Evolutionary conservation across 148 eudicot genomes (phyloP), one percentile per base, ranked within the genome.

Genomic region (Amaranthus hypochondriacus): DNA sequence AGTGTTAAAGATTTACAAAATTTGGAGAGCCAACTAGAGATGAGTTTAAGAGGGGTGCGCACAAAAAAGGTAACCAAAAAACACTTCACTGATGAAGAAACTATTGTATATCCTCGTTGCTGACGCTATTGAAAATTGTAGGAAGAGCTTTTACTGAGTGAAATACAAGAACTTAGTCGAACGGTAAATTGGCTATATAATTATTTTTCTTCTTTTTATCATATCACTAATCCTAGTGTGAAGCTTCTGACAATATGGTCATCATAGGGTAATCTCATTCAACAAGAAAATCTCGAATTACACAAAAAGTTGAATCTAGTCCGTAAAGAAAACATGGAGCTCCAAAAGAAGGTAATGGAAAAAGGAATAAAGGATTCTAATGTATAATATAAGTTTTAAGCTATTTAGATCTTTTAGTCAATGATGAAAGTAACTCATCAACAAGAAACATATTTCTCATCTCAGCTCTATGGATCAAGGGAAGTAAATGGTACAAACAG

Each of bases 261-360:
- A 66, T 63, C 80, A 75, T 84, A 91, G 93, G 87, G 81, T 68
- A 81, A 68, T 62, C 83, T 77, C 76, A 67, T 88, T 56, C 91
- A 87, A 63, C 89, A 90, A 76, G 97, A 90, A 77, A 92, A 87
- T 73, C 70, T 86, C 65, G 90, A 88, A 71, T 81, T 90, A 66
- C 72, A 83, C 81, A 90, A 88, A 83, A 92, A 88, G 84, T 80
- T 88, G 65, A 78, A 86, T 78, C 77, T 78, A 53, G 60, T 86
- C 56, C 85, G 75, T 11, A 79, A 86, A 76, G 87, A 89, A 70
- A 86, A 83, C 46, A 59, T 78, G 78, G 84, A 81, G 72, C 77
- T 89, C 49, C 74, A 83, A 73, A 88, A 84, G 77, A 88, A 86
- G 90, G 90, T 85, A 82, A 70, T 48, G n/a, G 10, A 47, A 28